Percentiles rank a stretch among this genome's conserved stretches.
Evolutionary conservation across 139 green algal genomes (phyloP).

Genomic region (Chlamydomonas sp.): DNA sequence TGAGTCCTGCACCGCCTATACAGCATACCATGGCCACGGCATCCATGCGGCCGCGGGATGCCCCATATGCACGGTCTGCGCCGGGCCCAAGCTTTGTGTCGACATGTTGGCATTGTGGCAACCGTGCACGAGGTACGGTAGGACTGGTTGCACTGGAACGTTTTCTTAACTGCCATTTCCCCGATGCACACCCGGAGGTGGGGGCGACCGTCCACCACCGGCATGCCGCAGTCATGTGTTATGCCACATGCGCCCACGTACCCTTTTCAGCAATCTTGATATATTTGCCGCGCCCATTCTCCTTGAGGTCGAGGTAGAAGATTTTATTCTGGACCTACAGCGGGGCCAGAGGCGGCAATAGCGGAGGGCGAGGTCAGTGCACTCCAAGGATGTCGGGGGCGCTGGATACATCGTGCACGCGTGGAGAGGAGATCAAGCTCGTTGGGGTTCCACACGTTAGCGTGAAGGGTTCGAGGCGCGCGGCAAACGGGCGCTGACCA

Average conservation of each 20-base stretch:
- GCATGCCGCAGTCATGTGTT: not conserved
- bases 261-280: constrained; percentile 54
- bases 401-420: not conserved
- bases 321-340: constrained; percentile 38
- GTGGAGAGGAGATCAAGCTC: not conserved
- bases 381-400: not conserved
- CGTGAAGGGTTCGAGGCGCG: not conserved
- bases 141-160: not conserved
- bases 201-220: not conserved
- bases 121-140: not conserved
- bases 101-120: too few species aligned
- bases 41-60: too few species aligned
- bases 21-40: too few species aligned
- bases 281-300: constrained; percentile 42
- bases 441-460: not conserved
- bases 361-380: not conserved
- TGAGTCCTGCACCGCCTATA: not conserved
- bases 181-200: not conserved
- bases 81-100: too few species aligned
- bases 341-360: not conserved
- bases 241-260: not conserved
- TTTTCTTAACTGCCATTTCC: too few species aligned
- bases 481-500: not conserved
- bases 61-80: not conserved
- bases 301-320: constrained; percentile 36